Conservation (phyloP, 768 basidiomycete species). For the Lactarius psammicola region DNA sequence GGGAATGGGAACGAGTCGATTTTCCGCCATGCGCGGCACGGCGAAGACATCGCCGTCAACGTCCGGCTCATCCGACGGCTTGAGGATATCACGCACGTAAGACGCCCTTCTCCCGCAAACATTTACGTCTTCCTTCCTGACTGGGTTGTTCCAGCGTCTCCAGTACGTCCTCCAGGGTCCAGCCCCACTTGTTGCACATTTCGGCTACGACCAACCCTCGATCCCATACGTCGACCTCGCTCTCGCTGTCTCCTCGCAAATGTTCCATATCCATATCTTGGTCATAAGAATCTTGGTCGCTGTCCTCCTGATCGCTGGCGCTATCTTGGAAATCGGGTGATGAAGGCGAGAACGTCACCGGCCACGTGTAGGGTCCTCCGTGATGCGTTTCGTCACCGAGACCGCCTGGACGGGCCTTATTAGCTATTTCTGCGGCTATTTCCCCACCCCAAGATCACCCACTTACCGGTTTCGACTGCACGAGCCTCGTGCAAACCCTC, state of each 20-base stretch:
- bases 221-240: conserved; percentile 20
- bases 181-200: conserved; percentile 26
- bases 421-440: conserved; percentile 13
- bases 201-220: conserved; percentile 26
- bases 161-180: conserved; percentile 26
- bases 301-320: conserved; percentile 25
- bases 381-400: conserved; percentile 13
- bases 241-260: conserved; percentile 23
- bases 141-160: conserved; percentile 25
- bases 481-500: conserved; percentile 7
- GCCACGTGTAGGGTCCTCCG: conserved; percentile 23
- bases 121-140: conserved; percentile 28
- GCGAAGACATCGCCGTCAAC: conserved; percentile 19
- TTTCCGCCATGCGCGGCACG: conserved; percentile 29
- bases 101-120: conserved; percentile 26
- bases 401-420: conserved; percentile 16
- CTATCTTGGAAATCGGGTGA: conserved; percentile 22
- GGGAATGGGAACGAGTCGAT: conserved; percentile 22
- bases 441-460: conserved; percentile 1
- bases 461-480: conserved; percentile 18
- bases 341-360: conserved; percentile 13
- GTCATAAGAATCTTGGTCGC: conserved; percentile 25
- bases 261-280: conserved; percentile 25
- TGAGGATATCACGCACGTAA: conserved; percentile 27
- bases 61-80: conserved; percentile 11